Base-by-base conservation (phyloP, 2,329 filamentous ascomycete genomes). In the Xylaria sp. region DNA sequence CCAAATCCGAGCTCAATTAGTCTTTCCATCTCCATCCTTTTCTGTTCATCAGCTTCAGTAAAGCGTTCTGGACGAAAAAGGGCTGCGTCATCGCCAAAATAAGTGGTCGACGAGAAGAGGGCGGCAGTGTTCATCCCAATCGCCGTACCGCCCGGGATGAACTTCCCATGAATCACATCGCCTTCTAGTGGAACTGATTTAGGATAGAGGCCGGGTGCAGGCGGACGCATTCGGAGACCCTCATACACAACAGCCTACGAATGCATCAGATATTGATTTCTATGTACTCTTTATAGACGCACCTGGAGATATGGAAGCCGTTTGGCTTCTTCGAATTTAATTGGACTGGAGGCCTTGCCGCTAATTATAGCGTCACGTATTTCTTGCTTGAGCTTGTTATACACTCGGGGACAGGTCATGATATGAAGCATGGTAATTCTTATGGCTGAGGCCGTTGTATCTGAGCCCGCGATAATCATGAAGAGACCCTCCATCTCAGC, bases 201-300 rank as follows among this genome's bases (percentile, higher is more conserved):
- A n/a, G 60, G 66, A 30, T 72, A 68, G 7, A 76, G 60, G 8
- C 71, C 74, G 1, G 71, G 74, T 2, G 76, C 68, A 2, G 75
- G 76, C 2, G 79, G 76, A 28, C 75, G 76, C 32, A 81, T 76
- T 0, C 81, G 75, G 23, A 80, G 70, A 4, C 77, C 80, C 70
- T 82, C 81, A 60, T 78, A 77, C 59, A 81, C 73, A 30, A 78
- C 76, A 6, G 80, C 80, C 64, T 78, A 73, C 25, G 7, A 30
- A 48, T 30, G 9, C 30, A 48, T 63, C 20, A 63, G 28, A 20
- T 25, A 36, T 2, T 57, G 30, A 25, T 39, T 48, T 57, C 36
- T 28, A 50, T 30, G 6, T 13, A 20, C 12, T 32, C 39, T 59
- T 59, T 34, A 39, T 32, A 13, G 18, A 43, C 62, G 15, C 30